Conservation (phyloP, 2,329 filamentous ascomycete species). For the Cladosporium sp. region DNA sequence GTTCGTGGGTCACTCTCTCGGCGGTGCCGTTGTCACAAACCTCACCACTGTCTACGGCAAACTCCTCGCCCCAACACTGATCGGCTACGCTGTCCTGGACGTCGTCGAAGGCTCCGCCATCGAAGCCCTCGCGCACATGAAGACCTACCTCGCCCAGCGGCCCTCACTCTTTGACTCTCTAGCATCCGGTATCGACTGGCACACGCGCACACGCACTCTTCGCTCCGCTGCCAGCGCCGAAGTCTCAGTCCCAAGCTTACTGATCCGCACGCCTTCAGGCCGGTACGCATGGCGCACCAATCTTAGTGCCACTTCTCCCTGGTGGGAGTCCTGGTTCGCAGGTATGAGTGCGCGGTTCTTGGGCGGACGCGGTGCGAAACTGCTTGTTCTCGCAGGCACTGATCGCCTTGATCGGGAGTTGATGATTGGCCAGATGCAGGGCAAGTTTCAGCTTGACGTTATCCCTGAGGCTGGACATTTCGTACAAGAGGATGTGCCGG, state of each 20-base stretch:
- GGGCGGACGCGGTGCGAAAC: slow-evolving; percentile 75
- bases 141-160: slow-evolving; percentile 80
- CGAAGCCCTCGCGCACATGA: slow-evolving; percentile 92
- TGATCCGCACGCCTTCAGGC: slow-evolving; percentile 51
- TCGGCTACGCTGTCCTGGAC: slow-evolving; percentile 89
- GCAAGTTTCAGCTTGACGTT: slow-evolving; percentile 94
- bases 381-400: slow-evolving; percentile 83
- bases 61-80: slow-evolving; percentile 63
- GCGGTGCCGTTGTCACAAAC: slow-evolving; percentile 87
- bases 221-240: slow-evolving; percentile 81
- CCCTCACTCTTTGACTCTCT: slow-evolving; percentile 77
- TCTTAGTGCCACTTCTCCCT: slow-evolving; percentile 78
- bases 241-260: slow-evolving; percentile 80
- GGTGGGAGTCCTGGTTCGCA: slow-evolving; percentile 93
- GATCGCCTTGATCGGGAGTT: slow-evolving; percentile 88
- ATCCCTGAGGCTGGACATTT: slow-evolving; percentile 96
- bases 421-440: slow-evolving; percentile 97
- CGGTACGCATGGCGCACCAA: slow-evolving; percentile 84
- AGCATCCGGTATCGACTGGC: slow-evolving; percentile 87
- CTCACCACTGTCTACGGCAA: slow-evolving; percentile 62
- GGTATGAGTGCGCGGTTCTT: slow-evolving; percentile 89
- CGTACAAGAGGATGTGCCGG: slow-evolving; percentile 90
- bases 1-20: slow-evolving; percentile 88
- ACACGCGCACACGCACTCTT: slow-evolving; percentile 83
- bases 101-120: slow-evolving; percentile 95